These are phyloP conservation scores for Malassezia sp. DNA, from an alignment of 1,284 basidiomycete genomes.

Conservation along the genomic window DNA sequence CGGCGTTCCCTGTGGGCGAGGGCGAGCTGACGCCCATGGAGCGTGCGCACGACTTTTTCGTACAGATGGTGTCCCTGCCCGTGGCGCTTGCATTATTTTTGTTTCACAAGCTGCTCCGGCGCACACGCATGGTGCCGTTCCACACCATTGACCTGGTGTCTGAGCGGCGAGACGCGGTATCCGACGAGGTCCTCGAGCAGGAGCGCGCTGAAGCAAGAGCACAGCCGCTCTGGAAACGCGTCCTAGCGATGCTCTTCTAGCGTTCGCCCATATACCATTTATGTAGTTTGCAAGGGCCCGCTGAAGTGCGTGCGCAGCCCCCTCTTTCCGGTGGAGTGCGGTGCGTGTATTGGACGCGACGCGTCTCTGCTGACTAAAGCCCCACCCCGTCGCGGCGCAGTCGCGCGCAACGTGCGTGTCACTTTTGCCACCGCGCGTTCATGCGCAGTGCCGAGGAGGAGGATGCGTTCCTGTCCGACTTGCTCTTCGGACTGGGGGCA, in stretches of 20 bases:
- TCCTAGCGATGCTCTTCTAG: constrained; percentile 32
- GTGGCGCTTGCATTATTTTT: constrained; percentile 23
- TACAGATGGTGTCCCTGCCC: constrained; percentile 47
- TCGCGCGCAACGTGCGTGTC: too few relatives aligned
- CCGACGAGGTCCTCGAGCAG: constrained; percentile 25
- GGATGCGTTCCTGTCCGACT: too few relatives aligned
- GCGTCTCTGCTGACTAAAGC: too few relatives aligned
- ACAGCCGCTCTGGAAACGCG: constrained; percentile 23
- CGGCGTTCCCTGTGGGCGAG: constrained; percentile 38
- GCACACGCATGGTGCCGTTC: constrained; percentile 19
- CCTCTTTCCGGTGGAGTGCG: too few relatives aligned
- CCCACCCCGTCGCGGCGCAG: too few relatives aligned
- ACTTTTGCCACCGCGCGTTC: not conserved
- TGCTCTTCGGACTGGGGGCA: too few relatives aligned
- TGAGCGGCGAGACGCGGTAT: constrained; percentile 30
- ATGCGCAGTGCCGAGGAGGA: not conserved
- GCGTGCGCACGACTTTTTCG: constrained; percentile 49
- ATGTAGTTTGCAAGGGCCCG: too few relatives aligned
- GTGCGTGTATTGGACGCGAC: too few relatives aligned
- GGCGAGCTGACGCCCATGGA: constrained; percentile 24
- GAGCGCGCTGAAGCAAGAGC: constrained; percentile 25
- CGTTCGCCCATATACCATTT: too few relatives aligned
- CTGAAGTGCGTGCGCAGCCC: too few relatives aligned
- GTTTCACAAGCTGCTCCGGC: constrained; percentile 19
- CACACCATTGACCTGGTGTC: constrained; percentile 37